Evolutionary conservation across 2,329 filamentous ascomycete species (phyloP).

Genomic region (Bipolaris zeicola): DNA sequence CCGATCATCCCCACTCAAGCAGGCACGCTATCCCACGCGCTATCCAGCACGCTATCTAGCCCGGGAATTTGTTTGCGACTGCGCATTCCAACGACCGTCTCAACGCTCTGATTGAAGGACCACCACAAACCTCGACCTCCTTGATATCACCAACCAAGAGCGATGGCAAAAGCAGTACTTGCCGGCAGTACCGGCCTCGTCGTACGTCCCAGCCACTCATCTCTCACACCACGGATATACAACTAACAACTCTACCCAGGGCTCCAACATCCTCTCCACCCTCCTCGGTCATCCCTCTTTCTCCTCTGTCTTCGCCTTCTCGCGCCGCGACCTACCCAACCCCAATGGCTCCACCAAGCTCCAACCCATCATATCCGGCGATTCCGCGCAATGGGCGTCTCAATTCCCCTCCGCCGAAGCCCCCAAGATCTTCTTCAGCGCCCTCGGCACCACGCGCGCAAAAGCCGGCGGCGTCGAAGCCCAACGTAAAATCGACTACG

Average conservation of each 20-base stretch:
- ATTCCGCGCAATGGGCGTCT: conserved; percentile 70
- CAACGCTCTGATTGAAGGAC: neutral
- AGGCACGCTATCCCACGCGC: no score
- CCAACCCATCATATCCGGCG: conserved; percentile 67
- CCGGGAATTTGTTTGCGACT: neutral
- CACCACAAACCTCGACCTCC: neutral
- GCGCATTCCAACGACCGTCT: neutral
- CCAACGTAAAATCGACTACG: conserved; percentile 88
- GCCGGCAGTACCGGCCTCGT: conserved; percentile 70
- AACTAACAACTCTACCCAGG: conserved; percentile 51
- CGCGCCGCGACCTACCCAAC: conserved; percentile 66
- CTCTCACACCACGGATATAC: neutral
- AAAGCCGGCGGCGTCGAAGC: conserved; percentile 75
- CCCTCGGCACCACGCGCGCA: conserved; percentile 78
- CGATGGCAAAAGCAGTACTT: conserved; percentile 59
- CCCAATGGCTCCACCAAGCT: conserved; percentile 63
- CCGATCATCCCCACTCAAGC: neutral
- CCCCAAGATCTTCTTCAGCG: conserved; percentile 70
- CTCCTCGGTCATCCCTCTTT: conserved; percentile 62
- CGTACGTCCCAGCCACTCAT: conserved; percentile 39
- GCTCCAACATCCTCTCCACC: conserved; percentile 72
- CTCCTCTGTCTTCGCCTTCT: conserved; percentile 65
- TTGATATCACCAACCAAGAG: neutral
- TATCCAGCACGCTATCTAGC: neutral
- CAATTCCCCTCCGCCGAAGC: conserved; percentile 62